Evolutionary conservation across 2,329 filamentous ascomycete genomes (phyloP).

Genomic region (Penicillium sp.): DNA sequence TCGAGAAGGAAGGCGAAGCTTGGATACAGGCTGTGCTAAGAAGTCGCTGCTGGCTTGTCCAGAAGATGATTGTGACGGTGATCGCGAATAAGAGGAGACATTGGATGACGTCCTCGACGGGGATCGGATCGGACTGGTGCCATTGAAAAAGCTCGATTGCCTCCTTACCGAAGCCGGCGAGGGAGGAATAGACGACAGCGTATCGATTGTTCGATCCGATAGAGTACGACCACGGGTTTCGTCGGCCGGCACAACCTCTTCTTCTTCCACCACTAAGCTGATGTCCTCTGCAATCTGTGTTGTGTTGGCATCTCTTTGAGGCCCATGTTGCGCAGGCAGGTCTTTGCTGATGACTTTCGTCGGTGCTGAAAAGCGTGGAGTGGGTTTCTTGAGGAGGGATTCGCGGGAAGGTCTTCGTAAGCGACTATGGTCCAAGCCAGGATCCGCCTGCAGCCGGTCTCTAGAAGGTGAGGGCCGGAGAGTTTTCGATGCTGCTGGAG

Average conservation of each 20-base stretch:
- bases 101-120: conserved; percentile 61
- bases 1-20: conserved; percentile 32
- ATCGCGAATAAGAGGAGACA: conserved; percentile 47
- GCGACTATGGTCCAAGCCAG: conserved; percentile 35
- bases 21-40: conserved; percentile 28
- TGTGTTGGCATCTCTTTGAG: conserved; percentile 18
- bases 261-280: conserved; percentile 6
- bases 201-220: conserved; percentile 81
- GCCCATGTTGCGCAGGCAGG: conserved; percentile 20
- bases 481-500: conserved; percentile 36
- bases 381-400: conserved; percentile 34
- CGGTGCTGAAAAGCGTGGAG: conserved; percentile 25
- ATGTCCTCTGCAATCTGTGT: conserved; percentile 15
- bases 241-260: conserved; percentile 9
- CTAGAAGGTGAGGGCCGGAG: conserved; percentile 47
- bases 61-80: conserved; percentile 43
- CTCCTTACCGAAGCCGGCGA: conserved; percentile 67
- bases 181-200: conserved; percentile 69
- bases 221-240: conserved; percentile 41
- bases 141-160: conserved; percentile 68
- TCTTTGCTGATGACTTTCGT: conserved; percentile 19
- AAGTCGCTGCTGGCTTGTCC: conserved; percentile 54
- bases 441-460: conserved; percentile 44
- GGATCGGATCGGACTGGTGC: conserved; percentile 57
- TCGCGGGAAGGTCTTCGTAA: conserved; percentile 40